Conservation (phyloP, 2,329 filamentous ascomycete genomes). For the Talaromyces sp. region DNA sequence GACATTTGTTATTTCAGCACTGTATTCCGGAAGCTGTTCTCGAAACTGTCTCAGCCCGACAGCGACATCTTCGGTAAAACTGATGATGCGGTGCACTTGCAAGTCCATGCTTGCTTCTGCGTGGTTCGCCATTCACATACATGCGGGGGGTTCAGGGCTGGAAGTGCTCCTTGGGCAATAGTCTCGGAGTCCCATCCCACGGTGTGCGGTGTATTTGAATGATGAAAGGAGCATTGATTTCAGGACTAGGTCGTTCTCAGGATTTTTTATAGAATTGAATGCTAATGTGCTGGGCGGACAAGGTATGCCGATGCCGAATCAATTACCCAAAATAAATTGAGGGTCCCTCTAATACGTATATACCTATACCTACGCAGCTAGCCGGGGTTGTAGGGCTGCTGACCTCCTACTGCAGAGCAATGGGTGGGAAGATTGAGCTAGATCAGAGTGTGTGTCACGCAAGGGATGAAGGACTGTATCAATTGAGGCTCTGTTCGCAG, state of each 20-base stretch:
- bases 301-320: background rate
- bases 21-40: constrained; percentile 49
- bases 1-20: constrained; percentile 52
- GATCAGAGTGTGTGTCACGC: constrained; percentile 4
- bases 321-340: background rate
- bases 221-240: background rate
- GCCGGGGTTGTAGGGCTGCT: constrained; percentile 6
- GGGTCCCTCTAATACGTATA: background rate
- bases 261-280: background rate
- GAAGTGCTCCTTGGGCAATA: background rate
- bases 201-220: background rate
- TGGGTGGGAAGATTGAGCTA: background rate
- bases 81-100: constrained; percentile 38
- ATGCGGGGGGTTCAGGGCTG: constrained; percentile 8
- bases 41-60: constrained; percentile 51
- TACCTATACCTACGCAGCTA: background rate
- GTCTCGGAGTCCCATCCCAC: constrained; percentile 6
- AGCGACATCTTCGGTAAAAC: constrained; percentile 53
- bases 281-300: background rate
- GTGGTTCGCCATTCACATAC: constrained; percentile 23
- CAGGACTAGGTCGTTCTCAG: no score
- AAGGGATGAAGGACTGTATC: constrained; percentile 1
- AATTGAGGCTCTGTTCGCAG: constrained; percentile 16
- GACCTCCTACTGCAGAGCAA: background rate
- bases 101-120: constrained; percentile 38